phyloP scores from a whole-genome alignment of 202 grass and related monocot species.

The Panicum hallii region DNA sequence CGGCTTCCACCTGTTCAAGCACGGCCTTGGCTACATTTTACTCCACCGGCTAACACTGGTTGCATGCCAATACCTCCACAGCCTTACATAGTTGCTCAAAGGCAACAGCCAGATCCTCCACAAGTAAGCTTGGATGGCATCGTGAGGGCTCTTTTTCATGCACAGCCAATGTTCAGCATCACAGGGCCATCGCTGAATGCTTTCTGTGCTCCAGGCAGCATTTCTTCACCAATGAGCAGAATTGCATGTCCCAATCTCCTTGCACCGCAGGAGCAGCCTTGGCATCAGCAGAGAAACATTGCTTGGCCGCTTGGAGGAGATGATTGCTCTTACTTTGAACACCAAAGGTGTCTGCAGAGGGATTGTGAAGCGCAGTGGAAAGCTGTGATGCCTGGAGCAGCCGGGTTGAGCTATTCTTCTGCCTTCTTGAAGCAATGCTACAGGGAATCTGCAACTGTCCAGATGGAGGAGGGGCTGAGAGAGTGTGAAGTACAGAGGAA shows the following conservation, averaged over 20 bases:
- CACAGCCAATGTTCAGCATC: conserved; percentile 18
- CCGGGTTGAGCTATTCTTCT: background rate
- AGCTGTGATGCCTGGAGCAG: conserved; percentile 13
- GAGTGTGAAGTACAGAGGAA: too few relatives aligned
- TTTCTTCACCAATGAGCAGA: conserved; percentile 18
- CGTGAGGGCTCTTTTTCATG: conserved; percentile 7
- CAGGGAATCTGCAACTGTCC: conserved; percentile 21
- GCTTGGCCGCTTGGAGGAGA: background rate
- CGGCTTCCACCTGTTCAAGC: background rate
- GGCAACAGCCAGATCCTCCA: background rate
- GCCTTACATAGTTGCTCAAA: conserved; percentile 17
- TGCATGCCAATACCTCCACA: conserved; percentile 3
- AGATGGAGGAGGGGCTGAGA: conserved; percentile 1
- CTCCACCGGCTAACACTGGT: conserved; percentile 19
- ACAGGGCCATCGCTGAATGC: background rate
- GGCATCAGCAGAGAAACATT: background rate
- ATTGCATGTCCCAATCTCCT: background rate
- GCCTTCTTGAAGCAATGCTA: conserved; percentile 8
- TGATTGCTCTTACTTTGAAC: conserved; percentile 3
- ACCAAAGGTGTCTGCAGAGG: conserved; percentile 4
- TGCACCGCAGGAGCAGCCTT: conserved; percentile 23
- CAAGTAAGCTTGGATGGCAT: conserved; percentile 8
- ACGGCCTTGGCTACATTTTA: conserved; percentile 23
- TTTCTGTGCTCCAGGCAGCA: background rate
- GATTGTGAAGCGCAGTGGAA: background rate